Evolutionary conservation across 352 stramenopile genomes (phyloP).

Genomic region (Peronospora tabacina): DNA sequence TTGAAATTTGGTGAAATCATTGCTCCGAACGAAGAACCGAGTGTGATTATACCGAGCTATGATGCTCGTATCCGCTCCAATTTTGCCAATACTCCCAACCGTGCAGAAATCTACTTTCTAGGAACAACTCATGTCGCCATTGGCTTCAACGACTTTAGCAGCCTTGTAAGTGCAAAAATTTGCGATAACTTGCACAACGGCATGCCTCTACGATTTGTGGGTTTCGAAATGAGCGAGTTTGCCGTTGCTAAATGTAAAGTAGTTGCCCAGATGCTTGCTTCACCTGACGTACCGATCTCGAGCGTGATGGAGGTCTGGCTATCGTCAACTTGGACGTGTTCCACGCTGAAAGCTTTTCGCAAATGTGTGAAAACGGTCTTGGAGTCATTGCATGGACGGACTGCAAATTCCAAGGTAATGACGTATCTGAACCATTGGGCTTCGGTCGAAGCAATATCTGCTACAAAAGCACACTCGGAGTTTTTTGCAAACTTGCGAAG

Average conservation of each 20-base stretch:
- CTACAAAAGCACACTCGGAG: slow-evolving; percentile 12
- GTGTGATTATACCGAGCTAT: slow-evolving; percentile 7
- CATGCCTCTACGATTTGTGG: slow-evolving; percentile 16
- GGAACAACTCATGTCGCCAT: slow-evolving; percentile 27
- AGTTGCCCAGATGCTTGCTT: slow-evolving; percentile 21
- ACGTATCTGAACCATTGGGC: slow-evolving; percentile 22
- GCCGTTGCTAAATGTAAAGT: slow-evolving; percentile 24
- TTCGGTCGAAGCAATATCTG: slow-evolving; percentile 13
- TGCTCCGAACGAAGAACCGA: not conserved
- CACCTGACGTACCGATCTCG: slow-evolving; percentile 5
- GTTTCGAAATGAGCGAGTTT: slow-evolving; percentile 29
- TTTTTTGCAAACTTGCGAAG: slow-evolving; percentile 17
- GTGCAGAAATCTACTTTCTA: slow-evolving; percentile 22
- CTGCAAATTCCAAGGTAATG: slow-evolving; percentile 19
- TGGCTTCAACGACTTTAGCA: slow-evolving; percentile 27
- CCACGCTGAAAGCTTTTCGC: slow-evolving; percentile 15
- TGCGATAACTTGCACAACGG: not conserved
- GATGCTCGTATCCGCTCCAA: slow-evolving; percentile 25
- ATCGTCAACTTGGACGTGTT: slow-evolving; percentile 20
- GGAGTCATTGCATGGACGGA: not conserved
- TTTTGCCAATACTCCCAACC: slow-evolving; percentile 23
- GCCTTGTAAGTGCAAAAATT: slow-evolving; percentile 9
- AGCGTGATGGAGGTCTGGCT: slow-evolving; percentile 29
- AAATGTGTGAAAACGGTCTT: slow-evolving; percentile 9
- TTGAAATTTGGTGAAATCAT: slow-evolving; percentile 18